Conservation (phyloP, 192 early-diverging fungal genomes). For the Lobosporangium transversale region DNA sequence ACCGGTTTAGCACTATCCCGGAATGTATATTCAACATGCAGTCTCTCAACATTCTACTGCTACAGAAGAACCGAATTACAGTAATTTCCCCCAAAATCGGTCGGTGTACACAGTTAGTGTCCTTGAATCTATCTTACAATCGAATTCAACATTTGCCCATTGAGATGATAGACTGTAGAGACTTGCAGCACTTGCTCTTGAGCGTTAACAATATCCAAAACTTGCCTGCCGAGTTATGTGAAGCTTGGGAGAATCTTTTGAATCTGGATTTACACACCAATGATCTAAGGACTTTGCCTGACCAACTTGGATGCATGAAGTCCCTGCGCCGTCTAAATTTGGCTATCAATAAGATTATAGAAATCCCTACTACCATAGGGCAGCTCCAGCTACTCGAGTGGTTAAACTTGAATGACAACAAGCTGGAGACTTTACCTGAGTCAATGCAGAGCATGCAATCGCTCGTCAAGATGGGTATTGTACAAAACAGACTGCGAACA, state of each 20-base stretch:
- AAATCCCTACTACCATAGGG: constrained; percentile 51
- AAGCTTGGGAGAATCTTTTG: constrained; percentile 35
- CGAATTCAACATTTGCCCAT: constrained; percentile 41
- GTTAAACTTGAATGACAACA: constrained; percentile 63
- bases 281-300: constrained; percentile 25
- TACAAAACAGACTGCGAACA: constrained; percentile 53
- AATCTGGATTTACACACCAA: constrained; percentile 62
- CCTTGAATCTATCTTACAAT: constrained; percentile 57
- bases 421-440: constrained; percentile 36
- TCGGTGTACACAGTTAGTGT: constrained; percentile 34
- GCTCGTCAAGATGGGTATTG: constrained; percentile 59
- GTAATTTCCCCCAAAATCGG: constrained; percentile 21
- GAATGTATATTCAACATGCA: constrained; percentile 39
- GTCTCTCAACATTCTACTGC: constrained; percentile 43
- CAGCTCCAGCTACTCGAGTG: constrained; percentile 49
- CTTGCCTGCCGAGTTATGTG: constrained; percentile 41
- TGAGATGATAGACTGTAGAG: constrained; percentile 29
- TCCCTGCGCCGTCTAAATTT: constrained; percentile 54
- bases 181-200: constrained; percentile 49
- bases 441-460: constrained; percentile 50
- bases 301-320: constrained; percentile 24
- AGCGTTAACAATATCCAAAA: constrained; percentile 52
- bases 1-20: constrained; percentile 54
- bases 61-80: constrained; percentile 58
- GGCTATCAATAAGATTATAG: constrained; percentile 56